Percentiles rank a stretch among this genome's conserved stretches.
These are phyloP conservation scores for Funneliformis mosseae DNA, from an alignment of 192 early-diverging fungal genomes.

Conservation along the genomic window DNA sequence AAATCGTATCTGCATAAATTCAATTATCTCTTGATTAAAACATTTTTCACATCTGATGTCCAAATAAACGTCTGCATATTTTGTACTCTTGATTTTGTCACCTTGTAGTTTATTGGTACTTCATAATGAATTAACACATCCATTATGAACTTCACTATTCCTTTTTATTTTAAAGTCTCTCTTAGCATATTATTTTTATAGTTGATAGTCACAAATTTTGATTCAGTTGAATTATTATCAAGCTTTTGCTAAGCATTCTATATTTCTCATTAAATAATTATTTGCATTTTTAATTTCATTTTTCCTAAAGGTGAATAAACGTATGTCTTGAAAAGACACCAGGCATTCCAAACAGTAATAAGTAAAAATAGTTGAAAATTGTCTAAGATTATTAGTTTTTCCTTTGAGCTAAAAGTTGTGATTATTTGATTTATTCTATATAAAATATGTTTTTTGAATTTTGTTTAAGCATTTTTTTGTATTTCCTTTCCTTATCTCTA, in stretches of 20 bases:
- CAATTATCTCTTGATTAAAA: not conserved
- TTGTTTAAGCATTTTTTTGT: too few species aligned
- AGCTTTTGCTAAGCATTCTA: slow-evolving; percentile 3
- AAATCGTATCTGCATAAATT: not conserved
- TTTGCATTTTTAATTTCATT: not conserved
- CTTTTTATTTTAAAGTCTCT: not conserved
- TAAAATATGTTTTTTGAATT: too few species aligned
- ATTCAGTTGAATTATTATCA: slow-evolving; percentile 12
- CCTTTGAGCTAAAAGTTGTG: not conserved
- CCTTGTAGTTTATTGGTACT: too few species aligned
- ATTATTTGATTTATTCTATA: too few species aligned
- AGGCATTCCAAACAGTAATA: not conserved
- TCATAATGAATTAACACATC: not conserved
- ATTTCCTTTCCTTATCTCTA: too few species aligned
- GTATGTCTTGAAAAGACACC: not conserved
- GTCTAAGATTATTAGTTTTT: too few species aligned
- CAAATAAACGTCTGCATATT: not conserved
- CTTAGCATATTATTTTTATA: slow-evolving; percentile 11
- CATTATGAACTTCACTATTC: slow-evolving; percentile 21
- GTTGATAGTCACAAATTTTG: not conserved
- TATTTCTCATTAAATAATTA: slow-evolving; percentile 1
- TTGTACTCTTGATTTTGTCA: too few species aligned
- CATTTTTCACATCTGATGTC: not conserved
- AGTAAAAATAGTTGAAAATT: too few species aligned
- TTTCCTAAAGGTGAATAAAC: not conserved